These are phyloP conservation scores for Leonotis leonurus DNA, from an alignment of 257 asterid species.

Conservation along the genomic window DNA sequence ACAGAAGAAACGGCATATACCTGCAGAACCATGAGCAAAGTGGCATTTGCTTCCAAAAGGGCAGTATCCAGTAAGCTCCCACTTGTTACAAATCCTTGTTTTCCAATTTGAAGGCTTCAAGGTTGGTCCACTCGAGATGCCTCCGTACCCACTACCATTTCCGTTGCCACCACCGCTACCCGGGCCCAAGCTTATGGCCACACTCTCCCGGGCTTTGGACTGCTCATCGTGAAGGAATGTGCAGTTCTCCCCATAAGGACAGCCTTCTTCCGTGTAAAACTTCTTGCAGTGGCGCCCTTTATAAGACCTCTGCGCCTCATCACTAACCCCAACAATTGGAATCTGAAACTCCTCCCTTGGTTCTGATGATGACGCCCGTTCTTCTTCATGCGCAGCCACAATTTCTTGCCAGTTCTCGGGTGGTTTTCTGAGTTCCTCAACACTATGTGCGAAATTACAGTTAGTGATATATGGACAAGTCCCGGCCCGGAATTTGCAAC, in stretches of 20 bases:
- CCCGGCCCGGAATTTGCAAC: constrained; percentile 70
- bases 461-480: constrained; percentile 68
- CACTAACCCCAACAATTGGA: constrained; percentile 53
- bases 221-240: constrained; percentile 77
- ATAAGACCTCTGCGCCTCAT: constrained; percentile 58
- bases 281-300: constrained; percentile 76
- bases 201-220: constrained; percentile 66
- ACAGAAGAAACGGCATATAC: too few species aligned
- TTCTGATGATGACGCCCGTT: constrained; percentile 28
- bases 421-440: constrained; percentile 58
- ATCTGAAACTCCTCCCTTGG: constrained; percentile 67
- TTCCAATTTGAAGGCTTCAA: constrained; percentile 82
- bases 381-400: constrained; percentile 68
- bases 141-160: constrained; percentile 15
- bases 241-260: constrained; percentile 85
- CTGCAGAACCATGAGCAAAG: constrained; percentile 73
- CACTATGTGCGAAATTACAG: constrained; percentile 63
- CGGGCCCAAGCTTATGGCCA: constrained; percentile 66
- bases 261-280: constrained; percentile 72
- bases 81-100: constrained; percentile 77
- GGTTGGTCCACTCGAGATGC: constrained; percentile 20
- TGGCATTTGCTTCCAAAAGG: constrained; percentile 81
- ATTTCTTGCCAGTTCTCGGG: constrained; percentile 83
- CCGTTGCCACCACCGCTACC: constrained; percentile 24
- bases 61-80: constrained; percentile 77